Base-by-base conservation (phyloP, 768 basidiomycete genomes). In the Rhizopogon vesiculosus region DNA sequence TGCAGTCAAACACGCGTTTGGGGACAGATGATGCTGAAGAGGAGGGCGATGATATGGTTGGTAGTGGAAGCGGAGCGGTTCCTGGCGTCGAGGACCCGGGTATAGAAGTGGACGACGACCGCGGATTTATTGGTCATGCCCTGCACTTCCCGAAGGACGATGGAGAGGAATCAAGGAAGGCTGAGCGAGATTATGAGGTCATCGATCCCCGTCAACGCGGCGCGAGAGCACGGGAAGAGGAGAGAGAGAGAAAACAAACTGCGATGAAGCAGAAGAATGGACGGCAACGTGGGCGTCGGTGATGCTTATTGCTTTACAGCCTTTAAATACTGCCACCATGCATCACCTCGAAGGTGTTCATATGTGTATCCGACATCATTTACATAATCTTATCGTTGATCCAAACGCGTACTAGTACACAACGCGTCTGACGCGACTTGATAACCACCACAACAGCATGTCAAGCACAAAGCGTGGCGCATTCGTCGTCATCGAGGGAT, bases 401-500 rank as follows among this genome's bases (percentile, higher is more conserved):
- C 18, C 12, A 25, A 44, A 44, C 43, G 43, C 43, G 43, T 44
- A 44, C 22, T 22, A 22, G 22, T 22, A 22, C 25, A 16, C 25
- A 4, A 25, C 43, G 25, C 15, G 42, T 42, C 42, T 22, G 43
- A 44, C 25, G 25, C 43, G 43, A 44, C 43, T 28, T 44, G 7
- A 15, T 13, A 44, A 25, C 6, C 15, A 25, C 22, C 15, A 45
- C 45, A 10, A 15, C 18, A 15, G 46, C 19, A 41, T 60, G 54
- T 8, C 64, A 2, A 35, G 49, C 3, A 33, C 59, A 29, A 49
- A 40, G 25, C 79, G 88, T 15, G 91, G 91, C 0, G 80, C 88
- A 7, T 94, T 98, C 72, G 88, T 98, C 66, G 94, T 93, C 39
- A 78, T 98, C 50, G 95, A 98, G 71, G 97, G 96, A 13, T 83